Evolutionary conservation across 2,329 filamentous ascomycete genomes (phyloP).

Genomic region (Colletotrichum coccodes): DNA sequence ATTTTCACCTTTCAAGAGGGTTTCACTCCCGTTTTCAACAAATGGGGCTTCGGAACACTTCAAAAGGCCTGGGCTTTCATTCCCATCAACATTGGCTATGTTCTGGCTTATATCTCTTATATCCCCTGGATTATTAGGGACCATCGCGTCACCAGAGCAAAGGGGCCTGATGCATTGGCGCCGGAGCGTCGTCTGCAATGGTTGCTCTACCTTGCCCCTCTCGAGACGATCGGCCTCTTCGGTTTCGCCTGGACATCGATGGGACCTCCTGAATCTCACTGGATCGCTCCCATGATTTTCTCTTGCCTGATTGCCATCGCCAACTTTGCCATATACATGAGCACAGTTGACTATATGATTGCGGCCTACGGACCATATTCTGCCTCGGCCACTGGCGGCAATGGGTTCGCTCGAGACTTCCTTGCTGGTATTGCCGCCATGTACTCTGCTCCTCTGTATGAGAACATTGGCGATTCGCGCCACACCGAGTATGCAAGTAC

Average conservation of each 20-base stretch:
- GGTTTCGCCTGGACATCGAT: constrained; percentile 70
- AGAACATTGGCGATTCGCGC: constrained; percentile 50
- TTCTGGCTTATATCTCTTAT: constrained; percentile 67
- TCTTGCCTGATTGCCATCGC: constrained; percentile 70
- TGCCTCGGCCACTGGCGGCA: constrained; percentile 73
- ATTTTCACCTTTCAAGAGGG: constrained; percentile 76
- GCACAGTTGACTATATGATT: constrained; percentile 76
- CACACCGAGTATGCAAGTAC: constrained; percentile 64
- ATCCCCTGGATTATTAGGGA: constrained; percentile 60
- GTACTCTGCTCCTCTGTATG: constrained; percentile 66
- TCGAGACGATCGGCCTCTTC: constrained; percentile 68
- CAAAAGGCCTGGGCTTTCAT: constrained; percentile 36
- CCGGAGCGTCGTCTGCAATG: constrained; percentile 69
- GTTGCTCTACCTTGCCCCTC: constrained; percentile 68
- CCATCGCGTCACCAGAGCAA: constrained; percentile 49
- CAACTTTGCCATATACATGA: constrained; percentile 72
- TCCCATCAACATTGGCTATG: constrained; percentile 57
- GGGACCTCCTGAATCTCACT: constrained; percentile 63
- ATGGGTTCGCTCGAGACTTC: constrained; percentile 73
- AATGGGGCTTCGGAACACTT: constrained; percentile 64
- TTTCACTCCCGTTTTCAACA: constrained; percentile 66
- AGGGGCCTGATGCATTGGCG: constrained; percentile 50
- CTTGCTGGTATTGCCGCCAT: constrained; percentile 72
- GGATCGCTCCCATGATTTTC: constrained; percentile 72
- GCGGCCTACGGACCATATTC: constrained; percentile 73